These are phyloP conservation scores for Coleophoma crateriformis DNA, from an alignment of 2,329 filamentous ascomycete species.

Conservation along the genomic window DNA sequence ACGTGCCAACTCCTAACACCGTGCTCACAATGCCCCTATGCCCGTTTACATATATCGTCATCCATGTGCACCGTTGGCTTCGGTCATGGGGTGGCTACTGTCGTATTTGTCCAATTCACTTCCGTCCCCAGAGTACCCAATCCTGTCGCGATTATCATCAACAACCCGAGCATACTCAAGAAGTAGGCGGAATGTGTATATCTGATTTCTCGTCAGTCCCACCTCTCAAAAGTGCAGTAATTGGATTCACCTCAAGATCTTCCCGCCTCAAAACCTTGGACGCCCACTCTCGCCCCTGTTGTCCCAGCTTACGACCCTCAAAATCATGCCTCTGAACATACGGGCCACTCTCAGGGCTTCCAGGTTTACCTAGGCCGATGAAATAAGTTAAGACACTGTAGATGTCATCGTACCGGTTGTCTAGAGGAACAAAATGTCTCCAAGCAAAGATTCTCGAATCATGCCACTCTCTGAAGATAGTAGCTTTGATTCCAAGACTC, in stretches of 20 bases:
- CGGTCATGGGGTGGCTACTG: conserved; percentile 10
- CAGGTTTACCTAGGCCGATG: conserved; percentile 47
- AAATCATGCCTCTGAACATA: conserved; percentile 35
- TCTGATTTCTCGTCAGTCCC: conserved; percentile 18
- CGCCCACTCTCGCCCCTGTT: conserved; percentile 65
- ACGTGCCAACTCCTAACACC: background rate
- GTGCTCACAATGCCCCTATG: background rate
- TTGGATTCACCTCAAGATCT: conserved; percentile 63
- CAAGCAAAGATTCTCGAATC: conserved; percentile 68
- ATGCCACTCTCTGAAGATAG: conserved; percentile 77
- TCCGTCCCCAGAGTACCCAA: conserved; percentile 27
- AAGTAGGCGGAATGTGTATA: conserved; percentile 61
- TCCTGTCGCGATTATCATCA: conserved; percentile 29
- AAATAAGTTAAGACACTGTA: conserved; percentile 74
- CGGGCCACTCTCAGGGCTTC: conserved; percentile 39
- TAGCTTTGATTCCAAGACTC: conserved; percentile 70
- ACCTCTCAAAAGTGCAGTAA: background rate
- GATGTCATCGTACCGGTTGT: conserved; percentile 66
- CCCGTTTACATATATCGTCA: conserved; percentile 4
- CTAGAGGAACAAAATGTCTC: conserved; percentile 79
- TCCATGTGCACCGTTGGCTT: conserved; percentile 9
- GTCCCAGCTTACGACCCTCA: conserved; percentile 61
- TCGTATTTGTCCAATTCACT: conserved; percentile 25
- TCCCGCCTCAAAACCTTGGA: conserved; percentile 63
- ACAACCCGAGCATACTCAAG: conserved; percentile 51